Percentiles rank a stretch among this genome's conserved stretches.
These are phyloP conservation scores for Ceratocystis variospora DNA, from an alignment of 2,329 filamentous ascomycete genomes.

Conservation along the genomic window DNA sequence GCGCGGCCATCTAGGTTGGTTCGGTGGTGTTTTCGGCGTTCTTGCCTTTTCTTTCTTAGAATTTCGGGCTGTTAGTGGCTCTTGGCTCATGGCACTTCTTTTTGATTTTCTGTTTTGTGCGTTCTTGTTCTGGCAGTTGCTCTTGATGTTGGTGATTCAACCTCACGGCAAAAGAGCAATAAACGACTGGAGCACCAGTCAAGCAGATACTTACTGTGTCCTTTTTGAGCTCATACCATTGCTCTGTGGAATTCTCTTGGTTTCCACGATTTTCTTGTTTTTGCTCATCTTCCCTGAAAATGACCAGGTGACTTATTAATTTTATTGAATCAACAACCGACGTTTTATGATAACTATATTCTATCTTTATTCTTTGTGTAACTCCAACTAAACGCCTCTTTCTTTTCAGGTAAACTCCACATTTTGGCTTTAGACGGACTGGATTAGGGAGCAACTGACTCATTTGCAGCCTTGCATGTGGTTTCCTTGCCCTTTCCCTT, in stretches of 20 bases:
- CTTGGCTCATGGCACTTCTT: neutral
- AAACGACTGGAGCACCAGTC: neutral
- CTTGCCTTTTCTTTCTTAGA: neutral
- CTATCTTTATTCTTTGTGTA: neutral
- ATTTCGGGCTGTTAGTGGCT: neutral
- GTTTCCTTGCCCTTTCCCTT: too few relatives aligned
- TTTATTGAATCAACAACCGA: conserved; percentile 4
- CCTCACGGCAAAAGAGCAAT: neutral
- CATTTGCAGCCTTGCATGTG: too few relatives aligned
- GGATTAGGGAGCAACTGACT: too few relatives aligned
- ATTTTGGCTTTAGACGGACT: too few relatives aligned
- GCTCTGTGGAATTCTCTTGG: neutral
- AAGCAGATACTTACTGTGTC: neutral
- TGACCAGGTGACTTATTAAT: neutral
- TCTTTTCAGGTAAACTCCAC: neutral
- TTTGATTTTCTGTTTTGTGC: neutral
- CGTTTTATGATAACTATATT: conserved; percentile 7
- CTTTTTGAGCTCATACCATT: neutral
- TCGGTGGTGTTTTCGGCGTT: neutral
- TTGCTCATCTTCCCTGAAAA: neutral
- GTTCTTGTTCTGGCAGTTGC: conserved; percentile 1
- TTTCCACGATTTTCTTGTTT: neutral
- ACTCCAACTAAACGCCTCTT: neutral
- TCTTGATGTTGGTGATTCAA: conserved; percentile 6
- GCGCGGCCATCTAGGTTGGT: neutral